Conservation (phyloP, 2,329 filamentous ascomycete genomes). For the Aureobasidium sp. region DNA sequence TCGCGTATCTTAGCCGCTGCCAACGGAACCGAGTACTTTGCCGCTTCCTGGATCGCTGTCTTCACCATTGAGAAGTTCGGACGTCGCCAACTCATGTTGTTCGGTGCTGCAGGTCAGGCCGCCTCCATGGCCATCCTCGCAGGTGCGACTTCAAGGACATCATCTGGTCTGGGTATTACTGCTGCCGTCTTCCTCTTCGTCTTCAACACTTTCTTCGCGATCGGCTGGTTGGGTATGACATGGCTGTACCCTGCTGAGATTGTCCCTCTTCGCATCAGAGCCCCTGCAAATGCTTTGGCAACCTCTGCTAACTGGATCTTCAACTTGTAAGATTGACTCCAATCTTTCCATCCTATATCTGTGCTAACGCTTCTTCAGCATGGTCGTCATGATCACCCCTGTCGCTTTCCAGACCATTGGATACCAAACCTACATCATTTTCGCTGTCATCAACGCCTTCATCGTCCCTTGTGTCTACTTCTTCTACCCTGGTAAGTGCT, state of each 20-base stretch:
- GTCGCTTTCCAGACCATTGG: constrained; percentile 48
- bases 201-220: constrained; percentile 46
- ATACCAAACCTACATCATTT: constrained; percentile 54
- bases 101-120: constrained; percentile 49
- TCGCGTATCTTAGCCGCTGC: constrained; percentile 43
- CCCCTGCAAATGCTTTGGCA: constrained; percentile 21
- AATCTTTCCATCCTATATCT: not conserved
- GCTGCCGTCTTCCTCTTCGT: constrained; percentile 33
- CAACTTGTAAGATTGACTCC: not conserved
- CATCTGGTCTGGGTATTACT: constrained; percentile 13
- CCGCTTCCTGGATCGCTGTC: constrained; percentile 41
- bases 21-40: constrained; percentile 47
- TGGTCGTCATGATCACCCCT: constrained; percentile 54
- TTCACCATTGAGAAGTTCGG: constrained; percentile 43
- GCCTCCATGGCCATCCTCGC: constrained; percentile 25
- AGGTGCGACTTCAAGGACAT: constrained; percentile 17
- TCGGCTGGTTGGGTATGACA: constrained; percentile 47
- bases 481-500: constrained; percentile 25
- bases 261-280: constrained; percentile 18
- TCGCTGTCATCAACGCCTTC: constrained; percentile 50
- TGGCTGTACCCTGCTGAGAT: constrained; percentile 19
- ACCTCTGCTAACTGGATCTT: constrained; percentile 45
- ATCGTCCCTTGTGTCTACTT: constrained; percentile 38
- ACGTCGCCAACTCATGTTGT: constrained; percentile 61
- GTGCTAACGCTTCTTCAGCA: constrained; percentile 15